A percentile compares a stretch with the other conserved stretches of the same genome.
Conservation (phyloP, 192 early-diverging fungal species). For the Coemansia sp. region DNA sequence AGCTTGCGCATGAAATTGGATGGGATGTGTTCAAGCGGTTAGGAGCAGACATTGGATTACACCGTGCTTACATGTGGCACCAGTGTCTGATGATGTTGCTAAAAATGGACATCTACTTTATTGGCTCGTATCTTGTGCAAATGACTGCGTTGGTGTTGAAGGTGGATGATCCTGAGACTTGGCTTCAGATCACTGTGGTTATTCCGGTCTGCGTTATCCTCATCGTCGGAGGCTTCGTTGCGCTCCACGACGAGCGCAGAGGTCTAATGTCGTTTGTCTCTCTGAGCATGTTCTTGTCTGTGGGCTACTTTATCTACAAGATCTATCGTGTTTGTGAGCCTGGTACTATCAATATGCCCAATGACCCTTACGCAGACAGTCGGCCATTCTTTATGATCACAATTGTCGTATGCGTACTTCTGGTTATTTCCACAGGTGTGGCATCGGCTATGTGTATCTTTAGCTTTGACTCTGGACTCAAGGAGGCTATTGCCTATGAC, state of each 20-base stretch:
- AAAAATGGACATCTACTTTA: slow-evolving; percentile 49
- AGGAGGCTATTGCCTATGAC: slow-evolving; percentile 49
- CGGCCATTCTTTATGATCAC: slow-evolving; percentile 51
- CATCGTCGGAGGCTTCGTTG: slow-evolving; percentile 26
- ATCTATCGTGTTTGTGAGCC: slow-evolving; percentile 39
- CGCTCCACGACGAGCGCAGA: slow-evolving; percentile 36
- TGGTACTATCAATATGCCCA: slow-evolving; percentile 24
- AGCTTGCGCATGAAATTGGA: slow-evolving; percentile 54
- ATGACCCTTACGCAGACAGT: slow-evolving; percentile 43
- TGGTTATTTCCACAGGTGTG: slow-evolving; percentile 31
- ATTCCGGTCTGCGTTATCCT: slow-evolving; percentile 36
- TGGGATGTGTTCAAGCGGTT: slow-evolving; percentile 54
- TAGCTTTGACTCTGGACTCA: slow-evolving; percentile 49
- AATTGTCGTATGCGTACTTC: slow-evolving; percentile 33
- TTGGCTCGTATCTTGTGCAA: slow-evolving; percentile 49
- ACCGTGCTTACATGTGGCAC: slow-evolving; percentile 48
- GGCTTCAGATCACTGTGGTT: slow-evolving; percentile 48
- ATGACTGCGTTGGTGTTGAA: slow-evolving; percentile 62
- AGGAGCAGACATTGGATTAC: slow-evolving; percentile 49
- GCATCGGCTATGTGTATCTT: slow-evolving; percentile 31
- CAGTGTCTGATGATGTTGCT: slow-evolving; percentile 48
- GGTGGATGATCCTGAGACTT: slow-evolving; percentile 36
- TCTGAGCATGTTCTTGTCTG: slow-evolving; percentile 15
- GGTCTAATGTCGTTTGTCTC: slow-evolving; percentile 26
- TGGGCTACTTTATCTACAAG: slow-evolving; percentile 55